phyloP scores from a whole-genome alignment of 192 early-diverging fungal species.

The Backusella parvicylindrica region DNA sequence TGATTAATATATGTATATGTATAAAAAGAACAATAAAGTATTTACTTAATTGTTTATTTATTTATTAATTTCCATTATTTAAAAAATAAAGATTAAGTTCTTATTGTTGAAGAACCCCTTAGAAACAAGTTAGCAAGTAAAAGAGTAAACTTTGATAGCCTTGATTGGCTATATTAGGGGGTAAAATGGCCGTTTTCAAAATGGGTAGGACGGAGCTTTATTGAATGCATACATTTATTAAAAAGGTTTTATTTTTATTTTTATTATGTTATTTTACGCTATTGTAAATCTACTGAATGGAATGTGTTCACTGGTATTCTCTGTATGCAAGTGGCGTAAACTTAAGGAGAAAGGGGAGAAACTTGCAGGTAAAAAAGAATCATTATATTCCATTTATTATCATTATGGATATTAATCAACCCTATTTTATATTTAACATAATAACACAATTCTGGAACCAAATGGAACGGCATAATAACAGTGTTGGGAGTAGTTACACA shows the following conservation, averaged over 20 bases:
- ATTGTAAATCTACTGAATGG: neutral
- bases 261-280: neutral
- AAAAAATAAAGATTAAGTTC: neutral
- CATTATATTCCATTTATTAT: neutral
- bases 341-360: neutral
- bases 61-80: neutral
- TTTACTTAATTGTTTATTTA: neutral
- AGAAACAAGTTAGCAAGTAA: neutral
- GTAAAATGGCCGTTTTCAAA: constrained; percentile 1
- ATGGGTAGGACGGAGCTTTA: constrained; percentile 1
- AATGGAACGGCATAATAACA: constrained; percentile 1
- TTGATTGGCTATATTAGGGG: neutral
- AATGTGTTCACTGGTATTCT: neutral
- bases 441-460: neutral
- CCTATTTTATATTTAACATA: neutral
- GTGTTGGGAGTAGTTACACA: neutral
- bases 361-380: neutral
- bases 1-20: too few species aligned
- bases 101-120: neutral
- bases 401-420: neutral
- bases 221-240: neutral
- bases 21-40: neutral
- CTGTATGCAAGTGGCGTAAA: neutral
- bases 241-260: neutral
- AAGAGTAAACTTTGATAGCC: neutral